Evolutionary conservation across 2,329 filamentous ascomycete species (phyloP).

Genomic region (Pseudogymnoascus sp.): DNA sequence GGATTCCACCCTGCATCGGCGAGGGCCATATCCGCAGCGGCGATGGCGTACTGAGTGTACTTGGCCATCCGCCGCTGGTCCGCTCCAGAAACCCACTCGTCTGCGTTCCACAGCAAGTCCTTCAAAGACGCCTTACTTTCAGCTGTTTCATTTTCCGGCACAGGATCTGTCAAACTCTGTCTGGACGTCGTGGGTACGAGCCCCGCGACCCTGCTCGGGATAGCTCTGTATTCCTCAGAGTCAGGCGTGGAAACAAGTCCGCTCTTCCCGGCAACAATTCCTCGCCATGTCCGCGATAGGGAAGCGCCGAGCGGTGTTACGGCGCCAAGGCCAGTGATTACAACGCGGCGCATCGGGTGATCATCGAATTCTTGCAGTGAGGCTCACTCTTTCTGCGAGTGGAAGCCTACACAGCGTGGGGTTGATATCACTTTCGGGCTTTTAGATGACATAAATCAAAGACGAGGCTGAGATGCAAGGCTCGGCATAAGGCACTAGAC

Average conservation of each 20-base stretch:
- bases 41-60: constrained; percentile 87
- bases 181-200: constrained; percentile 58
- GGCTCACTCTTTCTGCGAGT: neutral
- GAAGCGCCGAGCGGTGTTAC: constrained; percentile 80
- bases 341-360: constrained; percentile 54
- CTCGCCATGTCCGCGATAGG: constrained; percentile 68
- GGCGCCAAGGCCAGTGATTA: constrained; percentile 76
- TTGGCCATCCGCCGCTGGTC: constrained; percentile 74
- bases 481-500: neutral
- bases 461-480: neutral
- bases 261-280: constrained; percentile 70
- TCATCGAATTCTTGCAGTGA: constrained; percentile 15
- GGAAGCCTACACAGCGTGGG: neutral
- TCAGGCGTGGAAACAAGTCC: constrained; percentile 59
- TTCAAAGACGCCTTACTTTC: constrained; percentile 30
- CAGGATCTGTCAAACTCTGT: neutral
- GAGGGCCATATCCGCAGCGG: constrained; percentile 78
- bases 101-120: constrained; percentile 39
- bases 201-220: constrained; percentile 81
- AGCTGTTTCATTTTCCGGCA: constrained; percentile 24
- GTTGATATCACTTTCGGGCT: neutral
- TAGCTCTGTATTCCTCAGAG: constrained; percentile 48
- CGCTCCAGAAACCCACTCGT: constrained; percentile 45
- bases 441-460: neutral
- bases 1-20: constrained; percentile 67